These are phyloP conservation scores for Immersiella caudata DNA, from an alignment of 495 filamentous ascomycete genomes.

Conservation along the genomic window DNA sequence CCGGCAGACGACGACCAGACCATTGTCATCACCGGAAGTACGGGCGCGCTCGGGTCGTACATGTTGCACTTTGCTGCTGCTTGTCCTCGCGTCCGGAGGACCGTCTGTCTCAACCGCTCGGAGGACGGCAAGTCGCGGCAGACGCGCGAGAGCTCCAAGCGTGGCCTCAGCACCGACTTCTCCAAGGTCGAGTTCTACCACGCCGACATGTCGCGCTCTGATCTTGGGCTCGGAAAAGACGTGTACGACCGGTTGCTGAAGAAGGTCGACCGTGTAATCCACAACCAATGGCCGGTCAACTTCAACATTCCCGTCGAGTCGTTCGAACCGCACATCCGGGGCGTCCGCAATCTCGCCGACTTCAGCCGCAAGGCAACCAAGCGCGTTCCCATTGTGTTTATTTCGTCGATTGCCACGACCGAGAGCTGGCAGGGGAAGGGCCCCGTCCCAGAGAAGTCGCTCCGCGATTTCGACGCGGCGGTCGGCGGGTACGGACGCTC, in stretches of 20 bases:
- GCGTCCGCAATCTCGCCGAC: constrained; percentile 56
- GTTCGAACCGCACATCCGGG: constrained; percentile 53
- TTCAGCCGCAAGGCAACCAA: constrained; percentile 50
- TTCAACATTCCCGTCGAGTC: constrained; percentile 60
- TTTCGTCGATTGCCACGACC: constrained; percentile 57
- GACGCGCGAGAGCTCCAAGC: constrained; percentile 29
- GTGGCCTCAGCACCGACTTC: constrained; percentile 42
- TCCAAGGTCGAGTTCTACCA: constrained; percentile 53
- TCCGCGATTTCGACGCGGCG: constrained; percentile 45
- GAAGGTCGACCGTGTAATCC: constrained; percentile 55
- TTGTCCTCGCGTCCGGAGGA: constrained; percentile 45
- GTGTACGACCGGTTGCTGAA: constrained; percentile 44
- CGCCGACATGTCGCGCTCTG: constrained; percentile 48
- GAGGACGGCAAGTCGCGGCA: constrained; percentile 44
- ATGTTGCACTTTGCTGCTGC: constrained; percentile 50
- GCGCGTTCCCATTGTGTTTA: constrained; percentile 55
- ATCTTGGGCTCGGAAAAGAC: constrained; percentile 48
- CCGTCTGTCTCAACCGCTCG: constrained; percentile 60
- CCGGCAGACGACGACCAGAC: constrained; percentile 43
- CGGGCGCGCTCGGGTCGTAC: constrained; percentile 62
- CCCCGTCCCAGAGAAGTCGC: constrained; percentile 48
- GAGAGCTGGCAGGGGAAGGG: constrained; percentile 38
- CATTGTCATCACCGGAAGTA: constrained; percentile 62
- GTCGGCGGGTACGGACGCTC: constrained; percentile 59
- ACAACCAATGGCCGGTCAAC: constrained; percentile 67